Conservation (phyloP, 2,329 filamentous ascomycete species). For the Diaporthe amygdali region DNA sequence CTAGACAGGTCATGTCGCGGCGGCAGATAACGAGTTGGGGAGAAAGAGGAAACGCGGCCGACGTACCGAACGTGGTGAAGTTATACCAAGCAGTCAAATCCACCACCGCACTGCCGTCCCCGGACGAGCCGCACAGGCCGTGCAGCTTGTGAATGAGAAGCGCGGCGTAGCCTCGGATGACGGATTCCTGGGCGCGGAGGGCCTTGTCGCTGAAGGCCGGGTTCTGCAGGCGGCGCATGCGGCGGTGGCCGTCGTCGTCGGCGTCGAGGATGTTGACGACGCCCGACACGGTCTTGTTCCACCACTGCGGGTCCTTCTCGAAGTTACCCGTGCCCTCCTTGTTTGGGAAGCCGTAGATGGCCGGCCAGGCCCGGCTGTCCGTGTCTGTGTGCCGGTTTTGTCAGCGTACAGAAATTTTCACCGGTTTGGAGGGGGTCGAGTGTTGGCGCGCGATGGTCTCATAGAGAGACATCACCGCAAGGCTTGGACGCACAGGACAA, state of each 20-base stretch:
- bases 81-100: slow-evolving; percentile 32
- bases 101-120: slow-evolving; percentile 21
- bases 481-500: neutral
- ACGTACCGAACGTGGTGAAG: slow-evolving; percentile 32
- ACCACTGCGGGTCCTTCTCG: slow-evolving; percentile 18
- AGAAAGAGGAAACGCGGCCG: slow-evolving; percentile 32
- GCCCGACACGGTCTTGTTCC: slow-evolving; percentile 17
- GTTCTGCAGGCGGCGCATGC: slow-evolving; percentile 31
- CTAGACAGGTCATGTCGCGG: neutral
- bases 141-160: slow-evolving; percentile 27
- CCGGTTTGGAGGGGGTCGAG: too few species aligned
- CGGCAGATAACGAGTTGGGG: slow-evolving; percentile 37
- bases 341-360: slow-evolving; percentile 18
- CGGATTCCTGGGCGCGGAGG: slow-evolving; percentile 31
- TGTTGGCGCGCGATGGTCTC: neutral
- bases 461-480: neutral
- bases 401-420: too few species aligned
- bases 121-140: neutral
- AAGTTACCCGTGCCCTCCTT: slow-evolving; percentile 17
- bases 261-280: slow-evolving; percentile 19
- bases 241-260: slow-evolving; percentile 23
- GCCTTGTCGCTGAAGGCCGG: slow-evolving; percentile 35
- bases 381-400: neutral
- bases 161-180: slow-evolving; percentile 28
- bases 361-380: slow-evolving; percentile 8